Base-by-base conservation (phyloP, 1,139 yeast genomes). In the Suhomyces bokatorum region DNA sequence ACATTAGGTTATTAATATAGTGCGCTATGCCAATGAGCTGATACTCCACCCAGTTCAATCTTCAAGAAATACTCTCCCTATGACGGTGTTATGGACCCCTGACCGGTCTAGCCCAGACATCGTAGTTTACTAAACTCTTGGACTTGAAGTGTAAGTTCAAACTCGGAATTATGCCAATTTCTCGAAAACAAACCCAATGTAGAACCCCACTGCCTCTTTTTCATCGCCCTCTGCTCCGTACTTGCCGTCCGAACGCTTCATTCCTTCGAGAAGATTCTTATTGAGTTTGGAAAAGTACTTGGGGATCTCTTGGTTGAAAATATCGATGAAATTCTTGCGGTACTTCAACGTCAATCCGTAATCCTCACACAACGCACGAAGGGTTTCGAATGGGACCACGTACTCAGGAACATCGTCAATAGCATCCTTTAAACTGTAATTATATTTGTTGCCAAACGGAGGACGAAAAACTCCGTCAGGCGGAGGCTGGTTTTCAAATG, bases 331-430 rank as follows among this genome's bases (percentile, higher is more conserved):
- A 43, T 87, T 85, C 70, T 84, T 83, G 56, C 85, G 85, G 56
- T 81, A 81, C 47, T 84, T 78, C 48, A 95, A 68, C 45, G 81
- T 84, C 55, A 93, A 66, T 20, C 90, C 89, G 62, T 83, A 87
- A 49, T 89, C 96, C 60, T 85, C 91, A 40, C 96, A 95, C 41
- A 90, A 67, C 48, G 85, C 80, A 61, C 96, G 75, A 48, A 93
- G 79, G 0, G 86, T 80, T 57, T 93, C 97, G 67, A 93, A 90
- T 0, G 98, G 99, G 6, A 93, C 97, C n/a, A 93, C 95, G 59
- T 87, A 93, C 60, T 93, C 99, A 0, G 98, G 98, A 8, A 93
- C 97, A 58, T 93, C 85, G 52, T 89, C 97, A 39, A 93, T 95
- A 0, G 99, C 99, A 67, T 93, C 99, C 53, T 84, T 83, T 49